Evolutionary conservation across 257 asterid genomes (phyloP), one percentile per base, ranked within the genome.

Genomic region (Verbena officinalis): DNA sequence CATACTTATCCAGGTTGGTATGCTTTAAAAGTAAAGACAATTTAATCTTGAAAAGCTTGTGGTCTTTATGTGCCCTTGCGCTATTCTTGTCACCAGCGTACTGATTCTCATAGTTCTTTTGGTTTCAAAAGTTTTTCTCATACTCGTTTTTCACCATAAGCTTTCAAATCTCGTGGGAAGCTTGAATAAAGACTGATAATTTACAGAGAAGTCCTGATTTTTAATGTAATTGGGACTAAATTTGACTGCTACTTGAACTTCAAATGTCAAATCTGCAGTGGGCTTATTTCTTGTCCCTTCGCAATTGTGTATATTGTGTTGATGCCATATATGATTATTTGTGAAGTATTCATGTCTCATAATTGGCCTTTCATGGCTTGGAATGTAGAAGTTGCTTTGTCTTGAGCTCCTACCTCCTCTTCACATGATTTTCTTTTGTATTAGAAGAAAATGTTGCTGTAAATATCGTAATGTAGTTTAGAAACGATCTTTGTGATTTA

Each of bases 1-100:
- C 80, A 84, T 94, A 77, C 96, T 94, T 62, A 83, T 88, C 60
- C 97, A 90, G 97, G 99, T 90, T 53, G 56, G 67, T 55, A 20
- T 33, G 23, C 55, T 66, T 68, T 58, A 19, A 17, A 70, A 52
- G 44, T 36, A 2, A 11, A 52, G 10, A 62, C 3, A 12, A 3
- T 23, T 59, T 53, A 30, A n/a, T 46, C 44, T 73, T 59, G 39
- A 16, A 33, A 22, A 19, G 12, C 55, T 53, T 54, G 52, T 70
- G 43, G 33, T 57, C 50, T 50, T 10, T 16, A 16, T 30, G 1
- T 59, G 46, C 43, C 16, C 16, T 59, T 27, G 33, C 5, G 20
- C 51, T 22, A 46, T 43, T 53, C 23, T 56, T 48, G 5, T 52
- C 59, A 23, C 60, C 43, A 17, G n/a, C 43, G 38, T 44, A 43